Percentiles rank a stretch among this genome's conserved stretches.
Evolutionary conservation across 2,329 filamentous ascomycete genomes (phyloP).

Genomic region (Exserohilum turcica): DNA sequence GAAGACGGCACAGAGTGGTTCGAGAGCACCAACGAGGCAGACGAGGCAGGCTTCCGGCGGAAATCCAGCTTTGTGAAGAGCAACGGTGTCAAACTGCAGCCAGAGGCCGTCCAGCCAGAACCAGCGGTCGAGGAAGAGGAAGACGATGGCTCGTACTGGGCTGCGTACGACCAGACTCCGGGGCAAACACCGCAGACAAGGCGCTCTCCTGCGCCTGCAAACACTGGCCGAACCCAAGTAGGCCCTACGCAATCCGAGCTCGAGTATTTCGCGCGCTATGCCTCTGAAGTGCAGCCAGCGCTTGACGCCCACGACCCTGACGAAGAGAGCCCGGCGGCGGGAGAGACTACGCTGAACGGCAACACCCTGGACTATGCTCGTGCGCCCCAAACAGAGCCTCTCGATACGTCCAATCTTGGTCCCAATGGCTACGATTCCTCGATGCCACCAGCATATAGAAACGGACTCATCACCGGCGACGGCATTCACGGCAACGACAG

Average conservation of each 20-base stretch:
- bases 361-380: slow-evolving; percentile 52
- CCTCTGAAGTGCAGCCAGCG: slow-evolving; percentile 74
- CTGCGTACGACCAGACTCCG: slow-evolving; percentile 73
- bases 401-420: slow-evolving; percentile 46
- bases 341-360: slow-evolving; percentile 61
- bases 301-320: slow-evolving; percentile 84
- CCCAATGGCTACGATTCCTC: slow-evolving; percentile 40
- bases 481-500: slow-evolving; percentile 19
- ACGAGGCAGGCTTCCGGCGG: slow-evolving; percentile 53
- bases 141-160: slow-evolving; percentile 81
- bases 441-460: slow-evolving; percentile 32
- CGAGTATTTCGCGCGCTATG: slow-evolving; percentile 78
- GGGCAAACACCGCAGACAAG: slow-evolving; percentile 52
- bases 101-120: slow-evolving; percentile 17
- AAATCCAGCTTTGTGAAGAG: slow-evolving; percentile 27
- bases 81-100: slow-evolving; percentile 21
- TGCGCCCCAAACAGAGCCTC: slow-evolving; percentile 52
- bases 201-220: slow-evolving; percentile 64
- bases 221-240: slow-evolving; percentile 44
- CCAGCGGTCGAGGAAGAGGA: slow-evolving; percentile 53
- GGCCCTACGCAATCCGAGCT: slow-evolving; percentile 60
- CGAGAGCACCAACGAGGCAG: slow-evolving; percentile 64
- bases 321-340: slow-evolving; percentile 59
- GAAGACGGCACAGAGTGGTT: slow-evolving; percentile 65
- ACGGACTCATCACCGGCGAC: slow-evolving; percentile 6